Percentiles rank a stretch among this genome's conserved stretches.
phyloP scores from a whole-genome alignment of 2,329 filamentous ascomycete species.

The Eutypella sp. region DNA sequence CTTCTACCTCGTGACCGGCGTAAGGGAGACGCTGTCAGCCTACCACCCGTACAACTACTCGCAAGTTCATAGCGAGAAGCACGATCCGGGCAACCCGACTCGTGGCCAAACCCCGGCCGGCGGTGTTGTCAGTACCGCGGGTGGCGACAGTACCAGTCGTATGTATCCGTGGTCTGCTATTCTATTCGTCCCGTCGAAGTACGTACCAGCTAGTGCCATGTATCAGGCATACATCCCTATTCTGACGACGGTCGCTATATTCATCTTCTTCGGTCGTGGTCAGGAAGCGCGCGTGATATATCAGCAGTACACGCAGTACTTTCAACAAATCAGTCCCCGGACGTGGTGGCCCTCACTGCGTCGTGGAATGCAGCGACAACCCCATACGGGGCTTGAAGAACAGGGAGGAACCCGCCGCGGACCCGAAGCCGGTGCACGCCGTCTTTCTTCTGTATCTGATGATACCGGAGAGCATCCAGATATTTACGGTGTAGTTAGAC shows the following conservation, averaged over 20 bases:
- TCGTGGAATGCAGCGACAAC: too few relatives aligned
- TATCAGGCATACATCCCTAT: conserved; percentile 47
- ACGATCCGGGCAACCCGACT: conserved; percentile 1
- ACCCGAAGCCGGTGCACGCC: too few relatives aligned
- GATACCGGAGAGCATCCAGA: too few relatives aligned
- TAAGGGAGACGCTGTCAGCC: conserved; percentile 33
- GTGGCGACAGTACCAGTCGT: conserved; percentile 33
- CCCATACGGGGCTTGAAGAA: too few relatives aligned
- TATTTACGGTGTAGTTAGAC: too few relatives aligned
- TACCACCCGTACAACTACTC: conserved; percentile 15
- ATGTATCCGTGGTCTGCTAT: conserved; percentile 44
- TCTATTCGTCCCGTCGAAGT: conserved; percentile 37
- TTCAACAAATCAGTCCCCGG: too few relatives aligned
- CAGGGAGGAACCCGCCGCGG: too few relatives aligned
- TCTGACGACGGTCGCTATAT: conserved; percentile 41
- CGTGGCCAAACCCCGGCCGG: conserved; percentile 33
- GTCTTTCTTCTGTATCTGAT: too few relatives aligned
- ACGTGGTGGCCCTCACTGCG: too few relatives aligned
- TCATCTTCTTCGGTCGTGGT: conserved; percentile 53
- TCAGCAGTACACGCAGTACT: too few relatives aligned
- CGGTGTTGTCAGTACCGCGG: conserved; percentile 10
- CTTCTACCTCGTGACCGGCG: conserved; percentile 32
- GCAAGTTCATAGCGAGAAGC: not conserved
- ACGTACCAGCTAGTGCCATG: conserved; percentile 33
- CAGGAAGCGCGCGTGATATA: not conserved